A percentile compares a stretch with the other conserved stretches of the same genome.
Conservation (phyloP, 2,329 filamentous ascomycete species). For the Apiospora saccharicola region DNA sequence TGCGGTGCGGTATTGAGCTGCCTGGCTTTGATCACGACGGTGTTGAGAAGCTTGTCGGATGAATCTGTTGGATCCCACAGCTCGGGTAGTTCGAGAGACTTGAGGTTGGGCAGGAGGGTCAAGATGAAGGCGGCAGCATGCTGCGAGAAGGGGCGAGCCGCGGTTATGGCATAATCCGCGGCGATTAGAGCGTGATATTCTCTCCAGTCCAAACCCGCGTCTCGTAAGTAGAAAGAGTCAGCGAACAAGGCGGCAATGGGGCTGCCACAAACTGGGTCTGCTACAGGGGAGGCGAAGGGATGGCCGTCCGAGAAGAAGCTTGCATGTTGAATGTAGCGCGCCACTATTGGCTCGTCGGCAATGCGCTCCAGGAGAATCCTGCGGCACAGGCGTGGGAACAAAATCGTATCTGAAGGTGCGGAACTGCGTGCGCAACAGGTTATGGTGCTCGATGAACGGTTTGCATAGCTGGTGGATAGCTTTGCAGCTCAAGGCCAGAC, state of each 20-base stretch:
- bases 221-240: too few relatives aligned
- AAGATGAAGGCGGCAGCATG: background rate
- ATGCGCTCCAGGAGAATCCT: background rate
- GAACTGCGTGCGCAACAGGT: background rate
- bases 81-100: background rate
- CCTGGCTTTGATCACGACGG: background rate
- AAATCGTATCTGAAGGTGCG: background rate
- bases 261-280: too few relatives aligned
- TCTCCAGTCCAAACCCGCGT: too few relatives aligned
- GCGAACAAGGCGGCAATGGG: too few relatives aligned
- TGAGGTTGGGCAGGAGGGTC: background rate
- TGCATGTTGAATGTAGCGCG: slow-evolving; percentile 2
- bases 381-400: background rate
- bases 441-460: background rate
- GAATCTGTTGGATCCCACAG: background rate
- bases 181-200: too few relatives aligned
- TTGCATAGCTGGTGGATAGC: background rate
- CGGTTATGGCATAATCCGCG: too few relatives aligned
- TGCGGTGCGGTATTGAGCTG: background rate
- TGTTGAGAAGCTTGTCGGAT: background rate
- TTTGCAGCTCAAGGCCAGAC: background rate
- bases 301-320: background rate
- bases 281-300: background rate
- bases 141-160: background rate
- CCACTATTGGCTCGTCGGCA: background rate